A percentile compares a stretch with the other conserved stretches of the same genome.
Conservation (phyloP, 352 stramenopile genomes). For the Pythium aristosporum region DNA sequence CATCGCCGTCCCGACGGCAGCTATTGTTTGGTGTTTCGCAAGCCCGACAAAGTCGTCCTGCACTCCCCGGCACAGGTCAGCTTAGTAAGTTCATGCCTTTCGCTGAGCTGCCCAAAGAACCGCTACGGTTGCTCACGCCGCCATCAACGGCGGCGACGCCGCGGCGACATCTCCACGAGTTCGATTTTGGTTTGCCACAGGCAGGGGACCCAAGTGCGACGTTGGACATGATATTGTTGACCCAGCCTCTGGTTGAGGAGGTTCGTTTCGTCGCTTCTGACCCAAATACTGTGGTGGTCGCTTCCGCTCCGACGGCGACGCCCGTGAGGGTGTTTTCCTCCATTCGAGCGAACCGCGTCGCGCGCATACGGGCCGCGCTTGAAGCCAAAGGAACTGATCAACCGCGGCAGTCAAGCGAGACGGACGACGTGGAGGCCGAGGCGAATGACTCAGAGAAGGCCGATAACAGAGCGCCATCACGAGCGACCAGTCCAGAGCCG, state of each 20-base stretch:
- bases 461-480: background rate
- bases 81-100: conserved; percentile 48
- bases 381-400: conserved; percentile 7
- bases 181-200: conserved; percentile 21
- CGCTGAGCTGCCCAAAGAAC: conserved; percentile 21
- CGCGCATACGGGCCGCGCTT: conserved; percentile 15
- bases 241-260: conserved; percentile 11
- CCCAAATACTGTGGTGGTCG: background rate
- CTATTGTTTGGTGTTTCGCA: conserved; percentile 28
- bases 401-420: background rate
- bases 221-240: conserved; percentile 12
- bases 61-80: conserved; percentile 29
- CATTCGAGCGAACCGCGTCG: conserved; percentile 12
- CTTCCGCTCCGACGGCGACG: background rate
- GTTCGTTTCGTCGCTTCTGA: background rate
- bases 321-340: conserved; percentile 20
- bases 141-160: background rate
- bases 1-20: conserved; percentile 18
- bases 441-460: background rate
- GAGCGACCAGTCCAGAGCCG: background rate
- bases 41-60: conserved; percentile 17
- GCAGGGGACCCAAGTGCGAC: background rate
- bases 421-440: background rate
- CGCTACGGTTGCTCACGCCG: background rate
- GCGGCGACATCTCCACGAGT: conserved; percentile 24